Conservation (phyloP, 768 basidiomycete genomes). For the Sutorius australiensis region DNA sequence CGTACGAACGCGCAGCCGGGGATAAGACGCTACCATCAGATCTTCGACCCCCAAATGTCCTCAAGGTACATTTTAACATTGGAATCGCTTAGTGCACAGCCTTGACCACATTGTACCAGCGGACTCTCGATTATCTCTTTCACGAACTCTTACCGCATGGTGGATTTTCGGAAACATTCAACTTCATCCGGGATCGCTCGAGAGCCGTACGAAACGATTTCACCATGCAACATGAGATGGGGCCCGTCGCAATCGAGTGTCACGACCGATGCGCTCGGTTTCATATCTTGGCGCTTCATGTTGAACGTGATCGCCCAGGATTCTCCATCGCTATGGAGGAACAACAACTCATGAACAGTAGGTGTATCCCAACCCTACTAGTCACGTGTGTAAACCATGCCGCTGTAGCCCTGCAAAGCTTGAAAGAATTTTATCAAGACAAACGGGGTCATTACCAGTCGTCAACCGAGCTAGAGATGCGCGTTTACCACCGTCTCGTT, state of each 20-base stretch:
- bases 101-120: constrained; percentile 37
- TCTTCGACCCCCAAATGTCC: constrained; percentile 78
- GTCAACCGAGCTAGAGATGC: constrained; percentile 91
- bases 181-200: constrained; percentile 90
- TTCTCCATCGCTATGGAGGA: constrained; percentile 74
- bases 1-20: constrained; percentile 91
- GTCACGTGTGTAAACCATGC: neutral
- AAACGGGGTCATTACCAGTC: constrained; percentile 63
- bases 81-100: neutral
- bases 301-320: constrained; percentile 48
- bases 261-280: constrained; percentile 93
- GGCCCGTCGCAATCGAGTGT: constrained; percentile 76
- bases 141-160: constrained; percentile 68
- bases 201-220: constrained; percentile 91
- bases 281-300: constrained; percentile 81
- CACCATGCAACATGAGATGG: constrained; percentile 84
- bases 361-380: constrained; percentile 26
- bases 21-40: constrained; percentile 91
- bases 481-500: constrained; percentile 88
- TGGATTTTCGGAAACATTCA: constrained; percentile 67
- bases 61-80: constrained; percentile 50
- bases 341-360: constrained; percentile 90
- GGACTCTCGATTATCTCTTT: constrained; percentile 91
- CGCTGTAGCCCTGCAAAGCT: constrained; percentile 75
- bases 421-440: constrained; percentile 93